Evolutionary conservation across 345 rosid genomes (phyloP), one percentile per base, ranked within the genome.

Genomic region (Angophora floribunda): DNA sequence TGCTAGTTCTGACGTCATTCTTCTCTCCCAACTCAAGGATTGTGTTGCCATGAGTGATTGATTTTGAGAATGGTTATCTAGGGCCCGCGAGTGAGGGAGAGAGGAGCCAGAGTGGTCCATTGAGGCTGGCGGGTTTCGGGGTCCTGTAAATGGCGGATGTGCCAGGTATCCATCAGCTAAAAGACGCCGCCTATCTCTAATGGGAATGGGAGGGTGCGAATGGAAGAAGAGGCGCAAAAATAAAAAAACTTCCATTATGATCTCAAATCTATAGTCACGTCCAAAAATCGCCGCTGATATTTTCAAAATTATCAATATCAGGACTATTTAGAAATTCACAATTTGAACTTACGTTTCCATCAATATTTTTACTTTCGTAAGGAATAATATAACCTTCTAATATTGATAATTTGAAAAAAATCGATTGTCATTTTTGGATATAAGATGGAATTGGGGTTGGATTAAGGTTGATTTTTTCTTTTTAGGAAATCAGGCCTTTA

Each of bases 201-300:
- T 53, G 24, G 57, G 57, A 15, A 53, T 22, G 19, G 24, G 57
- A 21, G 24, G 57, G 57, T 7, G 57, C 57, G 2, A 53, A 17
- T 53, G 57, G 57, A 53, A 53, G 19, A 36, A 36, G 41, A 36
- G 41, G 41, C 41, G 41, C 2, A 36, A 36, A 36, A 36, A 36
- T 14, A 14, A 11, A 11, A n/a, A n/a, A n/a, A n/a, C n/a, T n/a
- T 52, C 14, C 53, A 14, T 52, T 52, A 52, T 52, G 6, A 61
- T 61, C 32, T 12, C 1, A 57, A 10, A 57, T 57, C 7, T 2
- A 6, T 9, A 19, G 6, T 8, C 15, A 12, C 32, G 10, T 61
- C 32, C 7, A 61, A 3, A 6, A 6, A 1, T 63, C 17, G 1
- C 9, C 2, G 28, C 0, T 0, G 1, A 61, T 61, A 26, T 63